Evolutionary conservation across 768 basidiomycete species (phyloP).

Genomic region (Kwoniella dejecticola): DNA sequence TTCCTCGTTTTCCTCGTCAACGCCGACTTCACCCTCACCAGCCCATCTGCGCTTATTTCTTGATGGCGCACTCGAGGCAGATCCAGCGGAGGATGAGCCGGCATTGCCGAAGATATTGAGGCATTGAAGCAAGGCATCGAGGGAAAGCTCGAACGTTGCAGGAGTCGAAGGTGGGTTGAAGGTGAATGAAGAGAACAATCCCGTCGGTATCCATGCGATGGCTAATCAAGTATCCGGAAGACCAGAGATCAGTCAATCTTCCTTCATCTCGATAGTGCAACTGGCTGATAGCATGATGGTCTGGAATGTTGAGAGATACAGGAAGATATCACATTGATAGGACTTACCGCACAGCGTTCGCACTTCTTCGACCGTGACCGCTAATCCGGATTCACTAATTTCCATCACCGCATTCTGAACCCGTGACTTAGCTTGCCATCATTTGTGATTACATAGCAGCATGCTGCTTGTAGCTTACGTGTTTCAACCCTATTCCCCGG

Average conservation of each 20-base stretch:
- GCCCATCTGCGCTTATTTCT: slow-evolving; percentile 57
- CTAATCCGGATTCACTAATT: slow-evolving; percentile 69
- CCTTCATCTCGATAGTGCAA: no score
- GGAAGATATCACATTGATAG: background rate
- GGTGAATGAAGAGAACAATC: slow-evolving; percentile 76
- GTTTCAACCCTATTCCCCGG: slow-evolving; percentile 76
- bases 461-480: no score
- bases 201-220: slow-evolving; percentile 75
- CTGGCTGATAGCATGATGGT: no score
- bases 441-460: no score
- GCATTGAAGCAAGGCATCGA: slow-evolving; percentile 82
- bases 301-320: no score
- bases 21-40: slow-evolving; percentile 51
- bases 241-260: background rate
- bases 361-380: slow-evolving; percentile 81
- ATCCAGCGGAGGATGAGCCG: slow-evolving; percentile 33
- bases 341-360: slow-evolving; percentile 72
- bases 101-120: slow-evolving; percentile 92
- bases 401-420: slow-evolving; percentile 68
- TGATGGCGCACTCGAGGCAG: background rate
- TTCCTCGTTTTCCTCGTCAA: slow-evolving; percentile 54
- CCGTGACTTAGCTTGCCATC: background rate
- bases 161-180: slow-evolving; percentile 58
- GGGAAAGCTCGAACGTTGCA: slow-evolving; percentile 71
- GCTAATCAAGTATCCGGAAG: slow-evolving; percentile 58